phyloP scores from a whole-genome alignment of 2,329 filamentous ascomycete species.

The Hypoxylon sp. region DNA sequence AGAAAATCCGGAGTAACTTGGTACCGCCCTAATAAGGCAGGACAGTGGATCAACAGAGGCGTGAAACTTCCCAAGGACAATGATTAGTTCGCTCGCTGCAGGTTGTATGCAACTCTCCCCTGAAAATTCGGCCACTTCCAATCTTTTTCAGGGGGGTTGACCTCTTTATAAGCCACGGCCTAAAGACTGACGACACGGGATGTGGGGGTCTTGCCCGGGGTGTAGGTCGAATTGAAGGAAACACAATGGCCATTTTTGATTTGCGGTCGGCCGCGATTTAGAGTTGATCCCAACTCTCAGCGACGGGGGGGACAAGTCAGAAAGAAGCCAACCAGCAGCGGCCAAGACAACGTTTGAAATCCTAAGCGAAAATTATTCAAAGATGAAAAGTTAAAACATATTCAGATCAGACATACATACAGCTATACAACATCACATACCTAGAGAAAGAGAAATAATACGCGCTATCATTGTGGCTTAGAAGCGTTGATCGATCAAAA shows the following conservation, averaged over 20 bases:
- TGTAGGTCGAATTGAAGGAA: conserved; percentile 21
- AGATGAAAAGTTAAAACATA: neutral
- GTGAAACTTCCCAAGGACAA: conserved; percentile 5
- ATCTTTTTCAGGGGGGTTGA: conserved; percentile 27
- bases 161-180: conserved; percentile 20
- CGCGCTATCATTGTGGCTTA: conserved; percentile 29
- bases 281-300: conserved; percentile 32
- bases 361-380: neutral
- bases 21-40: conserved; percentile 9
- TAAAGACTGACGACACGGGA: conserved; percentile 37
- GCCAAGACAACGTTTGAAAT: conserved; percentile 8
- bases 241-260: conserved; percentile 24
- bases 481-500: conserved; percentile 25
- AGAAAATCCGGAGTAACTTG: conserved; percentile 16
- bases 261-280: conserved; percentile 29
- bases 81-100: conserved; percentile 27
- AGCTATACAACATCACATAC: neutral
- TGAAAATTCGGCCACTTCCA: conserved; percentile 27
- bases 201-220: conserved; percentile 24
- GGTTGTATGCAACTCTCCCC: conserved; percentile 30
- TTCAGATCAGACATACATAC: neutral
- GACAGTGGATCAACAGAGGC: conserved; percentile 15
- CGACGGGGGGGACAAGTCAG: conserved; percentile 20
- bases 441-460: neutral
- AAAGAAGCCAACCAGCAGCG: conserved; percentile 1